These are phyloP conservation scores for Athelia psychrophila DNA, from an alignment of 1,284 basidiomycete species.

Conservation along the genomic window DNA sequence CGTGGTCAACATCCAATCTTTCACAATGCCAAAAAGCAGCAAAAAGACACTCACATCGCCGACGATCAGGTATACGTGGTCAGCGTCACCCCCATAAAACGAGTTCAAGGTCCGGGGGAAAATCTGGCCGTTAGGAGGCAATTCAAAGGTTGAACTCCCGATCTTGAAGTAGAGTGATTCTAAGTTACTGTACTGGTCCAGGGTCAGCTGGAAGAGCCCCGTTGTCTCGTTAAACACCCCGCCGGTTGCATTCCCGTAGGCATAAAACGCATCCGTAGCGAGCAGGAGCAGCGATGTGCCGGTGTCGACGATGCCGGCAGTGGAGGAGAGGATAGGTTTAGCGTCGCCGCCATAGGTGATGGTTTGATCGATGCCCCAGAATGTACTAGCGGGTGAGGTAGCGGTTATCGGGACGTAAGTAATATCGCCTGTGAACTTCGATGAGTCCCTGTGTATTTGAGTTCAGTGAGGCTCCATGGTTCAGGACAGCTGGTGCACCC, in stretches of 20 bases:
- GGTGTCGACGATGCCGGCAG: constrained; percentile 14
- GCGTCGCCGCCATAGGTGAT: constrained; percentile 6
- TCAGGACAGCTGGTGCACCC: neutral
- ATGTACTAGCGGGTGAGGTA: neutral
- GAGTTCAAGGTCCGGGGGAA: constrained; percentile 30
- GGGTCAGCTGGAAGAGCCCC: constrained; percentile 31
- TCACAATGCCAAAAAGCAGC: neutral
- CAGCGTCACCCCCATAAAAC: constrained; percentile 27
- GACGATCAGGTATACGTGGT: constrained; percentile 27
- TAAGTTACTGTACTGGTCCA: constrained; percentile 28
- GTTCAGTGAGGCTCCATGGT: neutral
- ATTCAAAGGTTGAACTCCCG: constrained; percentile 23
- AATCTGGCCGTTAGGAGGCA: constrained; percentile 36
- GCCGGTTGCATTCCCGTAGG: constrained; percentile 31
- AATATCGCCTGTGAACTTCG: constrained; percentile 10
- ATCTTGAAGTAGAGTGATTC: constrained; percentile 32
- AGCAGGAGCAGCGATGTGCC: constrained; percentile 13
- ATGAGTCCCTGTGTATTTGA: constrained; percentile 4
- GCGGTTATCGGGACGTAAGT: constrained; percentile 12
- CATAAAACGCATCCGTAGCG: constrained; percentile 12
- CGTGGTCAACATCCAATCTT: neutral
- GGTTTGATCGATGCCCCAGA: neutral
- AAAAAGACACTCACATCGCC: neutral
- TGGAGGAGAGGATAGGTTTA: constrained; percentile 4
- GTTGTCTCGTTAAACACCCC: constrained; percentile 28